phyloP scores from a whole-genome alignment of 225 moss, liverwort and hornwort species.

The Polytrichum commune region DNA sequence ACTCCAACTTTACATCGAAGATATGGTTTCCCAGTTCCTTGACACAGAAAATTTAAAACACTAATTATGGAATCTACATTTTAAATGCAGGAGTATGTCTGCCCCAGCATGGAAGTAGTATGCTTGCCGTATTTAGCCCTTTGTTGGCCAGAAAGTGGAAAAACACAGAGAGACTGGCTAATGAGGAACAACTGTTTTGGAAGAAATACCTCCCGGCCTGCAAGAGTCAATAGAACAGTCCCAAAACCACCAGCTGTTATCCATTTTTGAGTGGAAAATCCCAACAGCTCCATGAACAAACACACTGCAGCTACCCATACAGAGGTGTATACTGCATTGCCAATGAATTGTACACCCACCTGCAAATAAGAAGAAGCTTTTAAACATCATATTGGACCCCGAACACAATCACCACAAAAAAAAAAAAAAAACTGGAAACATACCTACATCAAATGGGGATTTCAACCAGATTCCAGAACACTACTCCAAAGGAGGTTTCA shows the following conservation, averaged over 20 bases:
- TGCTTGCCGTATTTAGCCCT: too few relatives aligned
- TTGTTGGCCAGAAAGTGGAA: too few relatives aligned
- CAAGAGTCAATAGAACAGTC: constrained; percentile 91
- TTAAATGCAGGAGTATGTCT: too few relatives aligned
- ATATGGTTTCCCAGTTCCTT: neutral
- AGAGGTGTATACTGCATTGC: constrained; percentile 90
- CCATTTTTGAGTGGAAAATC: constrained; percentile 96
- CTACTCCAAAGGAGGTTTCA: too few relatives aligned
- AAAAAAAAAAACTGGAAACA: too few relatives aligned
- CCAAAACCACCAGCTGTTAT: constrained; percentile 99
- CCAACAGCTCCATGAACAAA: constrained; percentile 94
- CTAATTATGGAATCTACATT: too few relatives aligned
- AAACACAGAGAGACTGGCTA: too few relatives aligned
- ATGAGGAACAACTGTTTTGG: neutral
- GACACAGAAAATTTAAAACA: neutral
- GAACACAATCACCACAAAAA: too few relatives aligned
- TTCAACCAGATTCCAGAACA: too few relatives aligned
- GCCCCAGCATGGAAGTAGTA: too few relatives aligned
- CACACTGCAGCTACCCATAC: constrained; percentile 99
- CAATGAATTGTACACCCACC: constrained; percentile 92
- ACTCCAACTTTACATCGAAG: neutral
- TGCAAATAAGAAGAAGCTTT: constrained; percentile 18
- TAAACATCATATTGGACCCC: too few relatives aligned
- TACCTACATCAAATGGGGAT: too few relatives aligned
- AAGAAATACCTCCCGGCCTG: constrained; percentile 83